Base-by-base conservation (phyloP, 1,284 basidiomycete species). In the Fomitiporia mediterranea region DNA sequence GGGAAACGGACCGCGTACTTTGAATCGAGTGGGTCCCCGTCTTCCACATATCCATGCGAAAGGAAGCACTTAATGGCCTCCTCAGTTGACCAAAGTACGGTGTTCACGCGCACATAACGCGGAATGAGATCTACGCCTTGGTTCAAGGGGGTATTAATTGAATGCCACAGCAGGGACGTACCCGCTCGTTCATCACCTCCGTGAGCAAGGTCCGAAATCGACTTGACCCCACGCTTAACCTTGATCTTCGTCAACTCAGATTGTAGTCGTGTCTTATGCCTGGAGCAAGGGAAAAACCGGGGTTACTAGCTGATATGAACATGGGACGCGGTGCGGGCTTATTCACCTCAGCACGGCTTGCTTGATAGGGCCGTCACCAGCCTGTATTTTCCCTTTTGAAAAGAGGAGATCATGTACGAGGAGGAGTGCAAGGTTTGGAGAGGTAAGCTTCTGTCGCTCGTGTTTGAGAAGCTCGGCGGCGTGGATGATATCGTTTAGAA, bases 331-430 rank as follows among this genome's bases (percentile, higher is more conserved):
- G 17, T 23, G 35, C 4, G 15, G 30, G 44, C 17, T 8, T 30
- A 30, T 46, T 46, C 27, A 46, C 44, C 44, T 81, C 51, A 90
- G 67, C 38, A 95, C 66, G 0, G 91, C 90, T 65, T 88, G 84
- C 64, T 94, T 94, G 47, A 94, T 74, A 6, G 89, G 88, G 28
- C 93, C 93, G 67, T 94, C 90, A 23, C 88, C 84, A 1, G 91
- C 89, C 67, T 95, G 89, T 61, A 95, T 93, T 46, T 46, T 46
- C 17, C 91, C 88, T 17, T 80, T 72, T 15, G 87, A 78, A 46
- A 96, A 77, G 30, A 98, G 75, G 11, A 94, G 71, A 69, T 98
- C 94, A 64, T 97, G 94, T 2, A 94, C 82, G 28, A 97, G 83
- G 38, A 95, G 84, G 13, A 91, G 76, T 4, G 87, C 81, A 48